phyloP scores from a whole-genome alignment of 2,329 filamentous ascomycete genomes.

The Epichloe amarillans region DNA sequence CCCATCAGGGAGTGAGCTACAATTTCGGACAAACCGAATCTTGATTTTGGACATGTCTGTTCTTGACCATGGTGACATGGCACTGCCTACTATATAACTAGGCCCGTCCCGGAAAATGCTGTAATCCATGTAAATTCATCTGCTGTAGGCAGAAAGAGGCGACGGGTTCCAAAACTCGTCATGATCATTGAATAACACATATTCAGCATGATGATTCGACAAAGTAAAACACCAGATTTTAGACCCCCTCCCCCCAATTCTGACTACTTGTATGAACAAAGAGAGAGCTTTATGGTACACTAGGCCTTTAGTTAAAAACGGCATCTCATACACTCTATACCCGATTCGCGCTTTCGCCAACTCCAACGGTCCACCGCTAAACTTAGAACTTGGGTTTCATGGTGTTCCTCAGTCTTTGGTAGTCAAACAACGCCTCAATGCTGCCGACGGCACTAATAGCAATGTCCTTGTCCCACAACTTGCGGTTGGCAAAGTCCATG shows the following conservation, averaged over 20 bases:
- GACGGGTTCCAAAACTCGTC: too few species aligned
- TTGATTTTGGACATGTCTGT: not conserved
- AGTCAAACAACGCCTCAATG: slow-evolving; percentile 77
- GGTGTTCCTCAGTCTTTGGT: slow-evolving; percentile 66
- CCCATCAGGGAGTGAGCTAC: not conserved
- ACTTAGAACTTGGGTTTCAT: slow-evolving; percentile 67
- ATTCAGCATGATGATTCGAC: slow-evolving; percentile 3
- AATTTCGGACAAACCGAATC: not conserved
- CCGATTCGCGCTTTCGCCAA: slow-evolving; percentile 26
- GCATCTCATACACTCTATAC: slow-evolving; percentile 46
- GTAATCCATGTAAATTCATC: not conserved
- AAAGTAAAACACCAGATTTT: slow-evolving; percentile 7
- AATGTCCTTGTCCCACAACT: slow-evolving; percentile 95
- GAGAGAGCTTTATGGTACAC: slow-evolving; percentile 39
- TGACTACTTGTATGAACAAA: slow-evolving; percentile 23
- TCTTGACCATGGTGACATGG: not conserved
- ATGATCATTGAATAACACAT: not conserved
- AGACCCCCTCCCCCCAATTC: slow-evolving; percentile 4
- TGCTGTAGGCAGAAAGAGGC: not conserved
- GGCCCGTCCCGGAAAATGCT: too few species aligned
- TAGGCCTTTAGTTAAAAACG: slow-evolving; percentile 32
- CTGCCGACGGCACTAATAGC: slow-evolving; percentile 85
- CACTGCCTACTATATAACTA: not conserved
- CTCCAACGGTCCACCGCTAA: slow-evolving; percentile 15
- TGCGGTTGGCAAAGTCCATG: slow-evolving; percentile 89